These are phyloP conservation scores for Acacia pycnantha DNA, from an alignment of 331 rosid species.

Conservation along the genomic window DNA sequence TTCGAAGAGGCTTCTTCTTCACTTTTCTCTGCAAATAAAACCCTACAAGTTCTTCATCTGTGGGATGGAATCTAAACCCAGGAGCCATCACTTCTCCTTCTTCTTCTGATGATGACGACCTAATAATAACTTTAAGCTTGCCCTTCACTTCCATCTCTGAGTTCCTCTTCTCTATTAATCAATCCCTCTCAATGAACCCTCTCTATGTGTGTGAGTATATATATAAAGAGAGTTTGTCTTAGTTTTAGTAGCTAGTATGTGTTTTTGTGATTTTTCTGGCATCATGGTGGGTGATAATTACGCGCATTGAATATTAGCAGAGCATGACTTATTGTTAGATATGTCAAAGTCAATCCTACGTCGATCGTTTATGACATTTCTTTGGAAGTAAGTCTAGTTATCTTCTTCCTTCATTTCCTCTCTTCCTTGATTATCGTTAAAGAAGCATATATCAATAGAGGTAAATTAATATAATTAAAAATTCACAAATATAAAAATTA, in stretches of 20 bases:
- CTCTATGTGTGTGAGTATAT: no score
- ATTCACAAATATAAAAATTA: no score
- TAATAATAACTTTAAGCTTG: background rate
- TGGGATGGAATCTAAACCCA: slow-evolving; percentile 92
- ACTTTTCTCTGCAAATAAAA: slow-evolving; percentile 79
- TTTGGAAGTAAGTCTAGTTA: background rate
- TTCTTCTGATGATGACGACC: background rate
- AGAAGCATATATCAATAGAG: no score
- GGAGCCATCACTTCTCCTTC: slow-evolving; percentile 61
- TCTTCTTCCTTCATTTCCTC: no score
- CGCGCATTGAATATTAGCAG: slow-evolving; percentile 22
- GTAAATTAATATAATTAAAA: accelerated
- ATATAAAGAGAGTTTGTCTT: background rate
- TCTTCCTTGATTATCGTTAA: accelerated
- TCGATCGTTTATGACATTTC: slow-evolving; percentile 22
- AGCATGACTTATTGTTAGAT: background rate
- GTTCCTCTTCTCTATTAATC: background rate
- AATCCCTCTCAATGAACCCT: background rate
- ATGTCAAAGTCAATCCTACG: slow-evolving; percentile 43
- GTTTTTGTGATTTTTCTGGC: slow-evolving; percentile 17
- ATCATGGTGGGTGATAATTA: background rate
- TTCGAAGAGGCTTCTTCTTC: slow-evolving; percentile 59
- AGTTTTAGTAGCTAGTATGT: background rate
- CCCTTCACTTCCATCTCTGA: background rate
- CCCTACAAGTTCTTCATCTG: slow-evolving; percentile 93